Evolutionary conservation across 805 yeast species (phyloP).

Genomic region (Teunomyces tritomae): DNA sequence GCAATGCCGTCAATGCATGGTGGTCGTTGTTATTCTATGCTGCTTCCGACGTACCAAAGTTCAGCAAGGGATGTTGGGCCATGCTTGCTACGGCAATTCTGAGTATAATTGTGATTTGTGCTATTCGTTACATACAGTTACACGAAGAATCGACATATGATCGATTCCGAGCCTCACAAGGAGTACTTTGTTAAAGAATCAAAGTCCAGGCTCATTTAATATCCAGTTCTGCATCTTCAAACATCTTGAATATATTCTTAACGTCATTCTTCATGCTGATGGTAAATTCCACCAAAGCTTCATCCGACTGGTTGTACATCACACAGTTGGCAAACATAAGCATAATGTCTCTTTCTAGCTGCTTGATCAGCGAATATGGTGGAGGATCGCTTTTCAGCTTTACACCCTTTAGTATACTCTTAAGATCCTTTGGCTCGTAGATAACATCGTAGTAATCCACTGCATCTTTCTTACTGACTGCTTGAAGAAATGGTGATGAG

Average conservation of each 20-base stretch:
- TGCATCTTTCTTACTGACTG: constrained; percentile 66
- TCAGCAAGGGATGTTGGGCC: constrained; percentile 53
- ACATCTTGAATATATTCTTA: constrained; percentile 52
- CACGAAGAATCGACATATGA: constrained; percentile 24
- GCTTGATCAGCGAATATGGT: constrained; percentile 52
- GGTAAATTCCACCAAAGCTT: constrained; percentile 61
- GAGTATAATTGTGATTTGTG: constrained; percentile 38
- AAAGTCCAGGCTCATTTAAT: constrained; percentile 1
- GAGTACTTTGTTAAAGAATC: too few relatives aligned
- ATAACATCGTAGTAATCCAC: constrained; percentile 63
- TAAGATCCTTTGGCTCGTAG: constrained; percentile 64
- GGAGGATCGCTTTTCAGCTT: constrained; percentile 39
- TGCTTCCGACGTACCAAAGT: constrained; percentile 52
- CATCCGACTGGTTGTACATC: constrained; percentile 71
- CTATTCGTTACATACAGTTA: constrained; percentile 44
- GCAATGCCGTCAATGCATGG: constrained; percentile 64
- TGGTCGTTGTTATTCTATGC: constrained; percentile 55
- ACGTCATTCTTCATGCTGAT: constrained; percentile 71
- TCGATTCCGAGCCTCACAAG: too few relatives aligned
- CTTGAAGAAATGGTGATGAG: constrained; percentile 70
- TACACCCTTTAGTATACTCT: constrained; percentile 56
- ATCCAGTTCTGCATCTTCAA: constrained; percentile 50
- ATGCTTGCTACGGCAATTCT: constrained; percentile 51
- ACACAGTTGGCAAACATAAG: constrained; percentile 82
- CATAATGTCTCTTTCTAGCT: constrained; percentile 66